phyloP scores from a whole-genome alignment of 805 yeast species.

The Candida endomychidarum region DNA sequence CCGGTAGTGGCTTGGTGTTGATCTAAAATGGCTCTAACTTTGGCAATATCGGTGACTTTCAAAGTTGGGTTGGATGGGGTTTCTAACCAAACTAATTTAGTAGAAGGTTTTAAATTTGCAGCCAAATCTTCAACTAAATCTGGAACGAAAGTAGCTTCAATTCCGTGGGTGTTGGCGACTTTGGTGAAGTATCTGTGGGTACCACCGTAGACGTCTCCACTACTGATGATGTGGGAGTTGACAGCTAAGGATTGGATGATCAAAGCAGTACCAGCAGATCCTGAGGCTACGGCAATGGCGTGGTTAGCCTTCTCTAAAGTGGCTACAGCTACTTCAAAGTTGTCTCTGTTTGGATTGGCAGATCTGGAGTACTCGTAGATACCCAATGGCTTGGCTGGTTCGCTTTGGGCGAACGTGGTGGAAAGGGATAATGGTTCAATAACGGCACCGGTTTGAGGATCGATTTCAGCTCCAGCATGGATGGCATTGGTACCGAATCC shows the following conservation, averaged over 20 bases:
- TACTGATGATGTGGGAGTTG: slow-evolving; percentile 71
- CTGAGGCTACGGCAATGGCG: slow-evolving; percentile 80
- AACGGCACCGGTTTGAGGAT: slow-evolving; percentile 79
- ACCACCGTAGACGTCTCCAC: slow-evolving; percentile 90
- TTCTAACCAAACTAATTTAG: slow-evolving; percentile 83
- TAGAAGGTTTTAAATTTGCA: slow-evolving; percentile 54
- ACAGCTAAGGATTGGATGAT: slow-evolving; percentile 70
- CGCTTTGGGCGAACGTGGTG: slow-evolving; percentile 79
- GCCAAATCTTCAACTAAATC: slow-evolving; percentile 62
- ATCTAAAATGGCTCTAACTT: slow-evolving; percentile 57
- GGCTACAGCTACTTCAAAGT: slow-evolving; percentile 77
- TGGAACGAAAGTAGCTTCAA: slow-evolving; percentile 64
- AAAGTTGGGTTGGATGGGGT: slow-evolving; percentile 88
- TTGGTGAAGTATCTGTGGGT: slow-evolving; percentile 88
- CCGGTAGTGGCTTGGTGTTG: slow-evolving; percentile 43
- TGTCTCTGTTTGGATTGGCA: slow-evolving; percentile 82
- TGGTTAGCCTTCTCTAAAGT: slow-evolving; percentile 72
- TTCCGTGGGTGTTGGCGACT: slow-evolving; percentile 80
- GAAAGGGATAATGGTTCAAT: slow-evolving; percentile 81
- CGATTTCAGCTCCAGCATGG: slow-evolving; percentile 76
- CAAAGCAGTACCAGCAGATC: slow-evolving; percentile 80
- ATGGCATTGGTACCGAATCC: slow-evolving; percentile 80
- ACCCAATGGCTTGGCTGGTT: slow-evolving; percentile 78
- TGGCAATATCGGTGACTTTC: slow-evolving; percentile 69
- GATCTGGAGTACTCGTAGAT: slow-evolving; percentile 82